Conservation (phyloP, 192 early-diverging fungal genomes). For the Radiomyces spectabilis region DNA sequence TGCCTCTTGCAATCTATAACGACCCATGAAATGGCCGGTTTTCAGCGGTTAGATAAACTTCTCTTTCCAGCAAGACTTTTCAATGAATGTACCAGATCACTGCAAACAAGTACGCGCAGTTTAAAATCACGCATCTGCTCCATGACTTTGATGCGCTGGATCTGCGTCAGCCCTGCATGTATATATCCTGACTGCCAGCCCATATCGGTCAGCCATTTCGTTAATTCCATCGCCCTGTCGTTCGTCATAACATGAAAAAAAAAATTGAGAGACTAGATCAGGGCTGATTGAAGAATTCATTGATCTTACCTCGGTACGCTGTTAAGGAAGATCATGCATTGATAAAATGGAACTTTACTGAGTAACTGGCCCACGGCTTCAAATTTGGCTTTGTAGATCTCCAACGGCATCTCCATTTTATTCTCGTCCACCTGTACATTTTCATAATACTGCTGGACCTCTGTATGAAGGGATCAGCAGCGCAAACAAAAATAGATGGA, state of each 20-base stretch:
- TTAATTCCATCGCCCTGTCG: constrained; percentile 35
- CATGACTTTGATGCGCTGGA: constrained; percentile 40
- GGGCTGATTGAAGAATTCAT: not conserved
- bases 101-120: constrained; percentile 48
- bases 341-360: constrained; percentile 45
- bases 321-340: constrained; percentile 55
- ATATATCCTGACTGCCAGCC: constrained; percentile 49
- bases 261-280: not conserved
- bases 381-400: constrained; percentile 41
- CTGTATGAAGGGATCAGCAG: constrained; percentile 13
- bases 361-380: constrained; percentile 34
- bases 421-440: constrained; percentile 3
- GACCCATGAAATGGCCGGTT: not conserved
- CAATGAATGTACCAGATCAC: constrained; percentile 59
- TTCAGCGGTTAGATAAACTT: not conserved
- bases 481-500: not conserved
- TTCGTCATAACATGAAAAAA: not conserved
- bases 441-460: constrained; percentile 45
- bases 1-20: constrained; percentile 76
- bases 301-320: constrained; percentile 21
- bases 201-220: constrained; percentile 35
- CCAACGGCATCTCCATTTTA: constrained; percentile 11
- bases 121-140: constrained; percentile 43
- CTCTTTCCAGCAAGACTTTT: too few species aligned
- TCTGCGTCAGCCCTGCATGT: constrained; percentile 35